A percentile compares a stretch with the other conserved stretches of the same genome.
These are phyloP conservation scores for Picochlorum sp. DNA, from an alignment of 139 green algal genomes.

Conservation along the genomic window DNA sequence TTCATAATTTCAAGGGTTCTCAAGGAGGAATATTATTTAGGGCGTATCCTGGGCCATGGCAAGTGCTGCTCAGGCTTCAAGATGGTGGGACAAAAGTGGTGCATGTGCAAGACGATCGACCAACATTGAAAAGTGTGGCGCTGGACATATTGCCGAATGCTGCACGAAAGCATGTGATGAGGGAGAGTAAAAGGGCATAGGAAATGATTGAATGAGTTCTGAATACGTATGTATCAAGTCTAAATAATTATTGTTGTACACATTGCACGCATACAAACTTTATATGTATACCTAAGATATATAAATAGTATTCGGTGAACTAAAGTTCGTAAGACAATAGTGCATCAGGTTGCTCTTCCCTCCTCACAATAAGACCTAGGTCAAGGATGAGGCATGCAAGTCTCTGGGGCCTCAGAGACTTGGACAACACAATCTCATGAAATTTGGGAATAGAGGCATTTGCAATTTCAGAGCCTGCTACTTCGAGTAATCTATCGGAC, in stretches of 20 bases:
- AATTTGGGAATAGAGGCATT: slow-evolving; percentile 13
- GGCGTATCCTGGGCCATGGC: slow-evolving; percentile 73
- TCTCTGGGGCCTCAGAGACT: slow-evolving; percentile 23
- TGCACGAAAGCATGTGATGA: neutral
- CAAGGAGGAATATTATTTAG: slow-evolving; percentile 50
- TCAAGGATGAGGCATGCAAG: slow-evolving; percentile 56
- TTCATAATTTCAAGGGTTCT: slow-evolving; percentile 84
- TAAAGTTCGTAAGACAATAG: slow-evolving; percentile 65
- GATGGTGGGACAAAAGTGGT: slow-evolving; percentile 24
- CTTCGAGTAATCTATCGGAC: slow-evolving; percentile 10
- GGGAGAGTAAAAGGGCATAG: neutral
- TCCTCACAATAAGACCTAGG: slow-evolving; percentile 43
- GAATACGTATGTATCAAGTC: no score
- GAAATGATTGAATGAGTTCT: neutral
- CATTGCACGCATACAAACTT: neutral
- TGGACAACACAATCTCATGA: neutral
- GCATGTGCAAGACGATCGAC: slow-evolving; percentile 45
- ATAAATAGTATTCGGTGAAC: no score
- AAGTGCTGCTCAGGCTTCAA: slow-evolving; percentile 45
- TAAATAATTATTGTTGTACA: no score
- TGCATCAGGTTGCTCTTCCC: slow-evolving; percentile 45
- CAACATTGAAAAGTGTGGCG: slow-evolving; percentile 63
- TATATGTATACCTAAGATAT: neutral
- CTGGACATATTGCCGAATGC: slow-evolving; percentile 59
- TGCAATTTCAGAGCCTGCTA: neutral